These are phyloP conservation scores for Nakazawaea populi DNA, from an alignment of 805 yeast species.

Conservation along the genomic window DNA sequence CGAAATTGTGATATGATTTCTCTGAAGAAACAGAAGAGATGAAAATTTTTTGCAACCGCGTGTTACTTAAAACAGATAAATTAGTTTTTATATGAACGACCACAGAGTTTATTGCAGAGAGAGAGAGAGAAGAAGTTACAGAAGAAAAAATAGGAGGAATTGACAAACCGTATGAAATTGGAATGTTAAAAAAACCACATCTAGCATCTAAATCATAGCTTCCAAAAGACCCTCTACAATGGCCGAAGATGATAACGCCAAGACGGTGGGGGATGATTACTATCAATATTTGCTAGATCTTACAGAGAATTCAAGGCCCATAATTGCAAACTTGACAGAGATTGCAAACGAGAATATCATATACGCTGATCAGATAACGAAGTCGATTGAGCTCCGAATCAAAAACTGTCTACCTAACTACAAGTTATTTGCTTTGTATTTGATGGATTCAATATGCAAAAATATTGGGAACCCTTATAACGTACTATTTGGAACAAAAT, in stretches of 20 bases:
- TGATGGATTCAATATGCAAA: constrained; percentile 88
- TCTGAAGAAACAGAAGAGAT: not conserved
- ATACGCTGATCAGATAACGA: constrained; percentile 71
- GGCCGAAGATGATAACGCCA: constrained; percentile 10
- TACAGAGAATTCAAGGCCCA: constrained; percentile 85
- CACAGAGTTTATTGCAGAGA: not conserved
- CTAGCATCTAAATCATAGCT: no score
- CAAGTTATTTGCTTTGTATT: constrained; percentile 77
- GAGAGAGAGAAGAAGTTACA: not conserved
- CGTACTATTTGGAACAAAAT: constrained; percentile 62
- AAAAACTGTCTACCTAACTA: constrained; percentile 74
- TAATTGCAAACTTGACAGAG: constrained; percentile 76
- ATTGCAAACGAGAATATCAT: constrained; percentile 82
- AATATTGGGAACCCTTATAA: constrained; percentile 88
- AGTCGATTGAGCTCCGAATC: constrained; percentile 70
- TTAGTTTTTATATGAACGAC: no score
- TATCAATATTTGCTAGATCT: constrained; percentile 65
- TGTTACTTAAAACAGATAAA: not conserved
- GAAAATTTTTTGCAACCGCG: constrained; percentile 4
- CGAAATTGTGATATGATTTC: no score
- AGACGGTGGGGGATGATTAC: constrained; percentile 53
- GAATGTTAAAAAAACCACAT: no score
- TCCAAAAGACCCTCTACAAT: not conserved
- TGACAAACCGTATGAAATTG: not conserved
- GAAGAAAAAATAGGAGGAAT: not conserved